Base-by-base conservation (phyloP, 495 filamentous ascomycete species). In the Penicillium verhagenii region DNA sequence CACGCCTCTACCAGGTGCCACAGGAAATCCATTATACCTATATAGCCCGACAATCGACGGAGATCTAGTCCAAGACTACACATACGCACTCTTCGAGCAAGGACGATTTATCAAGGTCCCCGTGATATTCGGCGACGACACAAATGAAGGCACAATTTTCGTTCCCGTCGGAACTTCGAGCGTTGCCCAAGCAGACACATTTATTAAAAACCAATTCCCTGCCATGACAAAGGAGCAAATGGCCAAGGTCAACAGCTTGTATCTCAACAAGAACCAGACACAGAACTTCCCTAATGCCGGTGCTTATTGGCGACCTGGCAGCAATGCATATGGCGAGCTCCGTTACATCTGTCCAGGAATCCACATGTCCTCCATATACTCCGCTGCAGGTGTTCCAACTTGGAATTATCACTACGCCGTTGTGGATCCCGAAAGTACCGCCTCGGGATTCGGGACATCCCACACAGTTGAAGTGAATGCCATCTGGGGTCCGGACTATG, bases 381-480 rank as follows among this genome's bases (percentile, higher is more conserved):
- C 71, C 6, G 38, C 59, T 6, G 64, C 72, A 23, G 74, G 71
- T 14, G 14, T 72, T 3, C 46, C 60, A 20, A 79, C 71, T 49
- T 88, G 81, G 76, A 82, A 80, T 59, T 91, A 90, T 59, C 82
- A 81, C 28, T 90, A 82, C 61, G 83, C 85, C 54, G 87, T 90
- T 3, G 53, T 77, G 31, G 83, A 86, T 54, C 72, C 76, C 0
- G 44, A 55, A 1, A 64, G 77, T 21, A 72, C 75, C 14, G 67
- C 66, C 4, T 56, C 72, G 19, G 87, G 87, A 3, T 53, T 76
- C 0, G 88, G 88, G 6, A 82, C 83, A 1, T 71, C 78, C 4
- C 87, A 92, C 53, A 83, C 80, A 0, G 74, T 82, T 1, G 87
- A 90, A 60, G 45, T 82, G 8, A 73, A 77, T 42, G 83, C 86